Conservation (phyloP, 345 rosid genomes). For the Eucalyptus decipiens region DNA sequence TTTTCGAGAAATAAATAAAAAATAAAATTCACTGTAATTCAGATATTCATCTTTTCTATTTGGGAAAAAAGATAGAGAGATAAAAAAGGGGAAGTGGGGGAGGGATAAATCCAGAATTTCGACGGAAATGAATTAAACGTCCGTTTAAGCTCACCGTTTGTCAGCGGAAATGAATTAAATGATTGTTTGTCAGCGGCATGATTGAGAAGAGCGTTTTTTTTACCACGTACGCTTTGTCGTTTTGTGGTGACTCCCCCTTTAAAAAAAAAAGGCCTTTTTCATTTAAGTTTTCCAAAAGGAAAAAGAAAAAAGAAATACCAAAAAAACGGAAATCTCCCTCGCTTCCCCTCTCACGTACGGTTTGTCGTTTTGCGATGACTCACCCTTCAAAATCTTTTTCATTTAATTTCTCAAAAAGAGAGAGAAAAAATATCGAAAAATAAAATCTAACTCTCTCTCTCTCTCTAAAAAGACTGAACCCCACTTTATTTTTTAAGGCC, state of each 20-base stretch:
- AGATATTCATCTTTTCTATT: neutral
- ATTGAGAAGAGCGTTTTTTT: neutral
- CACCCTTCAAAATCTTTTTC: neutral
- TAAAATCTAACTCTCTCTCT: neutral
- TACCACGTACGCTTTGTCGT: neutral
- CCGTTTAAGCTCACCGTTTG: neutral
- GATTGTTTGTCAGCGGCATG: neutral
- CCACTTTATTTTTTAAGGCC: neutral
- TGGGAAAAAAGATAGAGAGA: neutral
- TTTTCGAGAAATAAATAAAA: neutral
- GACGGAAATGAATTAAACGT: neutral
- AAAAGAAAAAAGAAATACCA: neutral
- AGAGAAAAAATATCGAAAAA: neutral
- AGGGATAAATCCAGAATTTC: neutral
- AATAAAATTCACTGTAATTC: neutral
- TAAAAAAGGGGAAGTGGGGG: neutral
- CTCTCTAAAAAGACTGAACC: neutral
- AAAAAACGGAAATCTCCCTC: neutral
- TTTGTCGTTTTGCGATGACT: neutral
- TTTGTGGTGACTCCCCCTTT: neutral
- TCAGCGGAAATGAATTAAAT: too few species aligned
- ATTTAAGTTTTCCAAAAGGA: neutral
- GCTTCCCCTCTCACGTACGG: neutral
- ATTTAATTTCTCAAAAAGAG: neutral
- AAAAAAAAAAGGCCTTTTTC: neutral